Percentiles rank a stretch among this genome's conserved stretches.
These are phyloP conservation scores for Gossypium anomalum DNA, from an alignment of 345 rosid species.

Conservation along the genomic window DNA sequence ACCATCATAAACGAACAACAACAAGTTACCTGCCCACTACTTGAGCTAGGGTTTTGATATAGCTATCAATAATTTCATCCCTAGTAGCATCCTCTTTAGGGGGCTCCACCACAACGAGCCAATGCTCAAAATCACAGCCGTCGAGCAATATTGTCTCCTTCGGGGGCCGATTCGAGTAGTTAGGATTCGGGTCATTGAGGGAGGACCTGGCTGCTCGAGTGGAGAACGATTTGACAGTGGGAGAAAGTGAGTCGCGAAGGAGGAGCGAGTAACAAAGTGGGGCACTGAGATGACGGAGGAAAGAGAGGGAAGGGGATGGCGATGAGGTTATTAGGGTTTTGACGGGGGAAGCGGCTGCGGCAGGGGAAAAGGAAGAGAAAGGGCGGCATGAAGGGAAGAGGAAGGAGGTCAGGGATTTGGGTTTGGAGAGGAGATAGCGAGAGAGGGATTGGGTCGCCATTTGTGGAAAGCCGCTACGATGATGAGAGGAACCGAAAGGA, in stretches of 20 bases:
- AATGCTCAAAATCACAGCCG: constrained; percentile 91
- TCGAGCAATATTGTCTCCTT: constrained; percentile 89
- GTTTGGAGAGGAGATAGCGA: constrained; percentile 39
- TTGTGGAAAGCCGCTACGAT: neutral
- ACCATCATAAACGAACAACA: neutral
- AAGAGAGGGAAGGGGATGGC: constrained; percentile 14
- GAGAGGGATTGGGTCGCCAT: constrained; percentile 46
- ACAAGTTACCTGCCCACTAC: constrained; percentile 64
- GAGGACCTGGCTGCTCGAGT: constrained; percentile 55
- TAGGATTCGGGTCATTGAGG: constrained; percentile 66
- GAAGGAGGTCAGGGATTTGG: constrained; percentile 29
- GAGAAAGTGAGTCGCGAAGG: neutral
- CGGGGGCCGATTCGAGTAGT: constrained; percentile 91
- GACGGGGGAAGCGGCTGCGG: constrained; percentile 18
- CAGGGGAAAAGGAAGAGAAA: constrained; percentile 18
- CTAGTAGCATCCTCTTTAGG: constrained; percentile 67
- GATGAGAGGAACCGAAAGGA: neutral
- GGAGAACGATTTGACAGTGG: constrained; percentile 32
- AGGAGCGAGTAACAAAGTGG: neutral
- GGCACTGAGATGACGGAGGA: constrained; percentile 25
- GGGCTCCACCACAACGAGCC: constrained; percentile 82
- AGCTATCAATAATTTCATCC: constrained; percentile 76
- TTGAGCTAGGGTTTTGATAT: constrained; percentile 66
- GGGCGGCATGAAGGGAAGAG: constrained; percentile 19
- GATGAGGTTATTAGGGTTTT: constrained; percentile 19